Evolutionary conservation across 306 rosid species (phyloP), one percentile per base, ranked within the genome.

Genomic region (Vicia villosa): DNA sequence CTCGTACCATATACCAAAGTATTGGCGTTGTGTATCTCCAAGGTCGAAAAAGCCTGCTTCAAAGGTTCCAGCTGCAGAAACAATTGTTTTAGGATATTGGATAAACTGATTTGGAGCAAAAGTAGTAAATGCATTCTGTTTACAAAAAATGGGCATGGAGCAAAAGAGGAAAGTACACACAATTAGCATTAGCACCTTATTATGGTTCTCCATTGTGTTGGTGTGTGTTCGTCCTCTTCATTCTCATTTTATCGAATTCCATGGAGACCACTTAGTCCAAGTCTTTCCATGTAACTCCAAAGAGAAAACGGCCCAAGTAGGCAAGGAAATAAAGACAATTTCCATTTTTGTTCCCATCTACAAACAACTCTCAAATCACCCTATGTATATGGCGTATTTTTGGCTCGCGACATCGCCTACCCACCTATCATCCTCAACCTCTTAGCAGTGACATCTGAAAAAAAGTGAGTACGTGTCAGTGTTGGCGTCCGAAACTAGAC

Each of bases 1-100:
- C 16, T 68, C 37, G 66, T 60, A 60, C 46, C 47, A 60, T 60
- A 68, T 68, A n/a, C 63, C 51, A 37, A 68, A 68, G 73, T 68
- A 68, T 36, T 24, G 42, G 14, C 22, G 50, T 14, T 13, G 8
- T 52, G 63, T 5, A 36, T 68, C 26, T 68, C 34, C 63, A 4
- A 37, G 17, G 26, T 19, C 7, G 52, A 68, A 68, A 14, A 68
- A 68, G 4, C 73, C 73, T 8, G 63, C 63, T 14, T 52, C 73
- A 34, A 52, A 68, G 15, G 16, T 37, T 68, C 73, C 51, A 1
- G 8, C 51, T 37, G 63, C 2, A 13, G 73, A 68, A 34, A 52
- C 63, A 12, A 68, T 11, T 15, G 73, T 52, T 2, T n/a, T 50
- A 3, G 2, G 1, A 5, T 22, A 9, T 68, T 52, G 73, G 5